Base-by-base conservation (phyloP, 371 early-diverging fungal genomes). In the Rhizopus microsporus region DNA sequence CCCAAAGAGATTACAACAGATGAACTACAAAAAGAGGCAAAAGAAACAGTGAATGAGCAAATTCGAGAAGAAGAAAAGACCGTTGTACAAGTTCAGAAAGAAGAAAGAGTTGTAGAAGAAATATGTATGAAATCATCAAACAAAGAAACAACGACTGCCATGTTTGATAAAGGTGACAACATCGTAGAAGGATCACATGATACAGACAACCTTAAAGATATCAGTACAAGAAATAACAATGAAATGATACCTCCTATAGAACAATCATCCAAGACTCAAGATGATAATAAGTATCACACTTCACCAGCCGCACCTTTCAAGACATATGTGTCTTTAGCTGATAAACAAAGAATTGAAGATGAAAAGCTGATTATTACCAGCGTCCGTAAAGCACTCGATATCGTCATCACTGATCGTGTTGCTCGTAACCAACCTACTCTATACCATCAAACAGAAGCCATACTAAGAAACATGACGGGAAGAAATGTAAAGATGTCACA, bases 401-500 rank as follows among this genome's bases (percentile, higher is more conserved):
- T 69, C 9, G 65, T 60, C 4, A 47, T 77, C 7, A 74, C 65
- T 7, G 74, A 74, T 50, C 74, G 74, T 59, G 57, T 55, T 16
- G 74, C 65, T 23, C 62, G 67, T 34, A 64, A 68, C 23, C 59
- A 53, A 5, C 61, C 69, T 37, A 63, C 64, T n/a, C 40, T 74
- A 51, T 77, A 69, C 45, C 72, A 74, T 57, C 69, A 74, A 42
- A 60, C 74, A 17, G 65, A 71, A 59, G 47, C 68, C 3, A 60
- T 65, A 15, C 49, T 77, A 29, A 62, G 70, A 34, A 74, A 67
- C 34, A 61, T 63, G 0, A 74, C 74, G 1, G 31, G 60, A 52
- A 62, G 70, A 56, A 66, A 61, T 29, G 62, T 77, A 29, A 66
- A 65, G 1, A 35, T 71, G 6, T 50, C 57, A 0, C 74, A 77